phyloP scores from a whole-genome alignment of 352 stramenopile species.

The Globisporangium parvum region DNA sequence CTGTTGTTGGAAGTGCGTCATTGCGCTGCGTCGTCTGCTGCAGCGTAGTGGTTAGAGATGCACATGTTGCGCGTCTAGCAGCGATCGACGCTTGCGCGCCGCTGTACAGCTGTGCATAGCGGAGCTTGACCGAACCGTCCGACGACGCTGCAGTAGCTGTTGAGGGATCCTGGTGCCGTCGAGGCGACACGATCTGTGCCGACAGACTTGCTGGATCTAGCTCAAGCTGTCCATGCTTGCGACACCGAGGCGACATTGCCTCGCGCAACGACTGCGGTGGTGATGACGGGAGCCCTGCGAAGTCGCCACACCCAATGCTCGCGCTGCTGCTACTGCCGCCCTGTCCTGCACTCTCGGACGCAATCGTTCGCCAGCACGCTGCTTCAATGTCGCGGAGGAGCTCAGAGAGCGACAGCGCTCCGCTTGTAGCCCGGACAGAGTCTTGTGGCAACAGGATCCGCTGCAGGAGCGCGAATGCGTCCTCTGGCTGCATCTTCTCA shows the following conservation, averaged over 20 bases:
- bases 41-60: constrained; percentile 17
- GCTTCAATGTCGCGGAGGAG: constrained; percentile 22
- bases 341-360: not conserved
- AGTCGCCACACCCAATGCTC: no score
- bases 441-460: constrained; percentile 3
- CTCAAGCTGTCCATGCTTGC: no score
- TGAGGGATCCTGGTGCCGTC: no score
- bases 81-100: constrained; percentile 23
- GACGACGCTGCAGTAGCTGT: not conserved
- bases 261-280: no score
- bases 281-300: no score
- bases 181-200: no score
- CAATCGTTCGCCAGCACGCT: constrained; percentile 30
- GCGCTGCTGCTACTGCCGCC: no score
- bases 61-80: constrained; percentile 15
- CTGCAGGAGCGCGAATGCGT: constrained; percentile 24
- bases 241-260: no score
- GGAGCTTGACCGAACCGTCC: constrained; percentile 10
- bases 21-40: constrained; percentile 19
- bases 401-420: constrained; percentile 2
- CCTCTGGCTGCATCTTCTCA: constrained; percentile 18
- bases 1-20: constrained; percentile 24
- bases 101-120: constrained; percentile 29
- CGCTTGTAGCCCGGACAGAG: not conserved
- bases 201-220: no score